Conservation (phyloP, 805 yeast genomes). For the Wickerhamomyces kurtzmanii region DNA sequence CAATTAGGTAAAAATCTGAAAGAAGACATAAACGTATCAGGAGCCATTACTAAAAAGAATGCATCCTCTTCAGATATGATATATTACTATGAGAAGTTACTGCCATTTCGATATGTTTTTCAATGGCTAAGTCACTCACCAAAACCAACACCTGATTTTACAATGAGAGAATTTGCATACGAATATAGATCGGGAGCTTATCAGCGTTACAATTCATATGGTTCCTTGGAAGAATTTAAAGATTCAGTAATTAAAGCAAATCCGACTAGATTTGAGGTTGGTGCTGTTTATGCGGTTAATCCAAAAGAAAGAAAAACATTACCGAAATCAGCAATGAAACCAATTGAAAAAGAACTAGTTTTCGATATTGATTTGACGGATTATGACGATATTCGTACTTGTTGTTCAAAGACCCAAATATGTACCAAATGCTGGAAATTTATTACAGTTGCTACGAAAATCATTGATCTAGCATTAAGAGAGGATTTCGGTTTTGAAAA, state of each 20-base stretch:
- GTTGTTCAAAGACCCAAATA: slow-evolving; percentile 79
- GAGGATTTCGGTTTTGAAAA: slow-evolving; percentile 88
- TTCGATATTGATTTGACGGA: slow-evolving; percentile 98
- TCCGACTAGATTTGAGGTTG: slow-evolving; percentile 91
- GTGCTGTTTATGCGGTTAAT: slow-evolving; percentile 81
- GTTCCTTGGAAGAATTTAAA: slow-evolving; percentile 61
- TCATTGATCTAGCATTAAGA: slow-evolving; percentile 59
- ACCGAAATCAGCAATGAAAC: slow-evolving; percentile 69
- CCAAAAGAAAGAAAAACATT: slow-evolving; percentile 80
- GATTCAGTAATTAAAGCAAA: slow-evolving; percentile 60
- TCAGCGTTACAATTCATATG: slow-evolving; percentile 78
- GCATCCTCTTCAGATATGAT: slow-evolving; percentile 48
- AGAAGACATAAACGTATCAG: not conserved
- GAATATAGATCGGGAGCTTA: slow-evolving; percentile 84
- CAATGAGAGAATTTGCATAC: slow-evolving; percentile 89
- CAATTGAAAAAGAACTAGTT: slow-evolving; percentile 79
- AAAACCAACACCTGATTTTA: slow-evolving; percentile 63
- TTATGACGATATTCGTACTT: slow-evolving; percentile 88
- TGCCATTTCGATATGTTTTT: slow-evolving; percentile 75
- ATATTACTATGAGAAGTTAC: slow-evolving; percentile 56
- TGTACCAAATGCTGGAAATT: slow-evolving; percentile 92
- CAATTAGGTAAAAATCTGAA: not conserved
- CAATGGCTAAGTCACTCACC: slow-evolving; percentile 88
- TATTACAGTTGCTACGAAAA: slow-evolving; percentile 72
- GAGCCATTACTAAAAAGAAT: slow-evolving; percentile 1